phyloP scores from a whole-genome alignment of 2,329 filamentous ascomycete species.

The Trichoderma simmonsii region DNA sequence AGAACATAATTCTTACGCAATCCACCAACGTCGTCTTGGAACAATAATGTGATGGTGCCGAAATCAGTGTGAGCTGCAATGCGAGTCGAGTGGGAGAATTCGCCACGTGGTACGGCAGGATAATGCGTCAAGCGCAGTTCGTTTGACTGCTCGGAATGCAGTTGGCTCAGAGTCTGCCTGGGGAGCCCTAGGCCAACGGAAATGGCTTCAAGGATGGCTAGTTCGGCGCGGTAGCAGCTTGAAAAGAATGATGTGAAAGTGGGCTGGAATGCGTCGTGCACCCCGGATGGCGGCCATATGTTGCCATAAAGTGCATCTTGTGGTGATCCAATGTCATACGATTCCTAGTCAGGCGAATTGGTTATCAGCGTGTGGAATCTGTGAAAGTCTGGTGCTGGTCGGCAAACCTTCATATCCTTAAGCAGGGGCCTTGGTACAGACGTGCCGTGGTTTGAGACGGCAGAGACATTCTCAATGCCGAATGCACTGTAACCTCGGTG shows the following conservation, averaged over 20 bases:
- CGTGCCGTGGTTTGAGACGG: background rate
- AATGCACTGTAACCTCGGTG: conserved; percentile 14
- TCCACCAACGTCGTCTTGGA: conserved; percentile 8
- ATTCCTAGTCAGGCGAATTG: background rate
- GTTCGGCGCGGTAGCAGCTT: background rate
- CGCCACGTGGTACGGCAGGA: background rate
- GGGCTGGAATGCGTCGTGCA: conserved; percentile 4
- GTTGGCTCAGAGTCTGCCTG: background rate
- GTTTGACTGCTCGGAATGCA: background rate
- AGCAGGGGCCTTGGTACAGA: background rate
- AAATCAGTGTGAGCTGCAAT: conserved; percentile 12
- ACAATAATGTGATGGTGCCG: conserved; percentile 4
- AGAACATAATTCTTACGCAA: background rate
- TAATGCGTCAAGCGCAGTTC: background rate
- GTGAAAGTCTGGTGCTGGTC: background rate
- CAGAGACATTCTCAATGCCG: conserved; percentile 13
- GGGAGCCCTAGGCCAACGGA: conserved; percentile 6
- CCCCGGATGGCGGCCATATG: conserved; percentile 10
- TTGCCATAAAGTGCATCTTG: conserved; percentile 5
- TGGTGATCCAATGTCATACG: conserved; percentile 11
- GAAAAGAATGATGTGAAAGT: conserved; percentile 5
- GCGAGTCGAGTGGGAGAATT: conserved; percentile 11
- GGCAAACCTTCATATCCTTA: conserved; percentile 15
- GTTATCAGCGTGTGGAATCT: background rate
- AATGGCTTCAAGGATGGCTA: conserved; percentile 11